phyloP scores from a whole-genome alignment of 73 alveolate species.

The Uronychia binucleata region DNA sequence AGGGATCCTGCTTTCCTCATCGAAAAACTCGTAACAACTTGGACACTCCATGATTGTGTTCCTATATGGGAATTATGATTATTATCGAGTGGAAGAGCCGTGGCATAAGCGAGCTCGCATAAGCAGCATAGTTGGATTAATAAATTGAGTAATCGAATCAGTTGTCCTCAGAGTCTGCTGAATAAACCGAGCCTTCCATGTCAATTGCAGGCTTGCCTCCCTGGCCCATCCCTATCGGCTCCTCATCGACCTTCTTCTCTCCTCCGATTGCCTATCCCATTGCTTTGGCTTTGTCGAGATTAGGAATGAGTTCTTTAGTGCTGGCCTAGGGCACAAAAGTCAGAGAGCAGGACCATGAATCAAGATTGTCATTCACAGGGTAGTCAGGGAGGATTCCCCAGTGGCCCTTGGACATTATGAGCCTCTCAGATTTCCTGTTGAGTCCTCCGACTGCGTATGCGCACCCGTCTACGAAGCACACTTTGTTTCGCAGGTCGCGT shows the following conservation, averaged over 20 bases:
- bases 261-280: no score
- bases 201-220: no score
- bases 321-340: constrained; percentile 67
- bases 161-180: not conserved
- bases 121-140: no score
- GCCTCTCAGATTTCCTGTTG: constrained; percentile 69
- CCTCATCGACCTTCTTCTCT: no score
- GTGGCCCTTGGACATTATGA: constrained; percentile 18
- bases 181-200: not conserved
- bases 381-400: constrained; percentile 63
- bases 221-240: no score
- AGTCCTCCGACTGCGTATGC: constrained; percentile 87
- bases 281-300: no score
- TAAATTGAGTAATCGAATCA: no score
- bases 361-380: constrained; percentile 76
- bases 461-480: constrained; percentile 59
- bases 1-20: constrained; percentile 65
- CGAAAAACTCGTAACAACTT: constrained; percentile 68
- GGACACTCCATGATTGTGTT: constrained; percentile 84
- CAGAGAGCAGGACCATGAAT: constrained; percentile 87
- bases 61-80: not conserved
- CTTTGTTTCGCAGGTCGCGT: constrained; percentile 86
- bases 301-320: no score
- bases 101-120: no score
- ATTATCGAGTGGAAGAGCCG: no score